Evolutionary conservation across 1,284 basidiomycete species (phyloP).

Genomic region (Sphaerobolus stellatus): DNA sequence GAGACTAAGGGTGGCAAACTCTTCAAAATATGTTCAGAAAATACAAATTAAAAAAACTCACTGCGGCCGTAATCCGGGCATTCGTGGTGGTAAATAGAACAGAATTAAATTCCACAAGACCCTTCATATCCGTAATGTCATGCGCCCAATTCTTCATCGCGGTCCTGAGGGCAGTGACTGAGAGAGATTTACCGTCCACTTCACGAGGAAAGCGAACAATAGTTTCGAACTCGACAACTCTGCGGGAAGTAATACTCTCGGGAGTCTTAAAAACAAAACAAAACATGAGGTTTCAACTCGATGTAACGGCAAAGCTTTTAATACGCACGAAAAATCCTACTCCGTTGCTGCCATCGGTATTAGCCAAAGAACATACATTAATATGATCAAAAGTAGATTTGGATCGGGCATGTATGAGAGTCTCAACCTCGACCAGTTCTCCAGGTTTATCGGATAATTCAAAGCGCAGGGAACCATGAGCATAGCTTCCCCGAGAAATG

Average conservation of each 20-base stretch:
- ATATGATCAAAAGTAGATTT: constrained; percentile 29
- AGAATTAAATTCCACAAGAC: constrained; percentile 29
- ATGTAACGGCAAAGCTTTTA: too few species aligned
- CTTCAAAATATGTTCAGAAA: not conserved
- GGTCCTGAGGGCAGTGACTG: constrained; percentile 1
- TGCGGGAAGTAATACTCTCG: too few species aligned
- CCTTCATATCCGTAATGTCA: constrained; percentile 24
- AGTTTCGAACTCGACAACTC: too few species aligned
- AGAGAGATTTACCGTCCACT: constrained; percentile 9
- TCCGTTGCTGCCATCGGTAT: constrained; percentile 31
- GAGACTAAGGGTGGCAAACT: constrained; percentile 12
- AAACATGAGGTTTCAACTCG: too few species aligned
- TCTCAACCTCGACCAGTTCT: constrained; percentile 31
- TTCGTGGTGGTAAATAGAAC: constrained; percentile 34
- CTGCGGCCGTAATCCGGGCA: constrained; percentile 29
- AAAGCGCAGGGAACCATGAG: not conserved
- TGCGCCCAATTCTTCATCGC: too few species aligned
- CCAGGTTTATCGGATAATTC: constrained; percentile 20
- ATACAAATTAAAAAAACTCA: constrained; percentile 17
- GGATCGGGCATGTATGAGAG: constrained; percentile 31
- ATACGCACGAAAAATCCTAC: constrained; percentile 44
- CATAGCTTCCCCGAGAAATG: constrained; percentile 4
- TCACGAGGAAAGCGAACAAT: not conserved
- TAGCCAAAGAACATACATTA: constrained; percentile 35
- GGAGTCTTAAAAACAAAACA: too few species aligned